These are phyloP conservation scores for Lachancea dasiensis DNA, from an alignment of 805 yeast genomes.

Conservation along the genomic window DNA sequence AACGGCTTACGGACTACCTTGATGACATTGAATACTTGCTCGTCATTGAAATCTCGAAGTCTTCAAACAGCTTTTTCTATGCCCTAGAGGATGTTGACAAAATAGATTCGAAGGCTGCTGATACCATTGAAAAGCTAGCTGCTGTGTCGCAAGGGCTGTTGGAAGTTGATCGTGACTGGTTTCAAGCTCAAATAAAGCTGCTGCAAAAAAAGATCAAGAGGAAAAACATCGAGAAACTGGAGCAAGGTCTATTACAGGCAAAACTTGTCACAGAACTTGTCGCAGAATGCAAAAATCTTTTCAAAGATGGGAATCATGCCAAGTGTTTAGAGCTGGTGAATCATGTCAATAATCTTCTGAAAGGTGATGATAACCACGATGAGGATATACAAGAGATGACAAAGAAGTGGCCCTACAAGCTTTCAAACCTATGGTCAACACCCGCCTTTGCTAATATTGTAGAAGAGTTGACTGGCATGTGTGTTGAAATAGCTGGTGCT, in stretches of 20 bases:
- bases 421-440: slow-evolving; percentile 29
- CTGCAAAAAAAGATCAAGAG: slow-evolving; percentile 46
- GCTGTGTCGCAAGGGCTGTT: slow-evolving; percentile 42
- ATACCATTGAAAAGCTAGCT: slow-evolving; percentile 44
- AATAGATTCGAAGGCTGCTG: slow-evolving; percentile 49
- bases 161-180: slow-evolving; percentile 42
- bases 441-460: slow-evolving; percentile 36
- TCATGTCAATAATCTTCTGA: slow-evolving; percentile 49
- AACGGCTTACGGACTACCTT: slow-evolving; percentile 71
- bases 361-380: slow-evolving; percentile 41
- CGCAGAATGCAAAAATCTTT: slow-evolving; percentile 31
- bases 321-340: slow-evolving; percentile 55
- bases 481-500: slow-evolving; percentile 63
- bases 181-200: slow-evolving; percentile 45
- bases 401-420: slow-evolving; percentile 38
- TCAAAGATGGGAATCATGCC: slow-evolving; percentile 27
- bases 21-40: slow-evolving; percentile 80
- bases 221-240: slow-evolving; percentile 56
- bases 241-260: slow-evolving; percentile 50
- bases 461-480: slow-evolving; percentile 48
- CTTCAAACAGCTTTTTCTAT: slow-evolving; percentile 78
- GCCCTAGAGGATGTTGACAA: slow-evolving; percentile 74
- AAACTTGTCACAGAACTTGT: slow-evolving; percentile 41
- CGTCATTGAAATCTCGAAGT: slow-evolving; percentile 74
- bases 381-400: slow-evolving; percentile 28